Evolutionary conservation across 345 rosid species (phyloP).

Genomic region (Brassica incana): DNA sequence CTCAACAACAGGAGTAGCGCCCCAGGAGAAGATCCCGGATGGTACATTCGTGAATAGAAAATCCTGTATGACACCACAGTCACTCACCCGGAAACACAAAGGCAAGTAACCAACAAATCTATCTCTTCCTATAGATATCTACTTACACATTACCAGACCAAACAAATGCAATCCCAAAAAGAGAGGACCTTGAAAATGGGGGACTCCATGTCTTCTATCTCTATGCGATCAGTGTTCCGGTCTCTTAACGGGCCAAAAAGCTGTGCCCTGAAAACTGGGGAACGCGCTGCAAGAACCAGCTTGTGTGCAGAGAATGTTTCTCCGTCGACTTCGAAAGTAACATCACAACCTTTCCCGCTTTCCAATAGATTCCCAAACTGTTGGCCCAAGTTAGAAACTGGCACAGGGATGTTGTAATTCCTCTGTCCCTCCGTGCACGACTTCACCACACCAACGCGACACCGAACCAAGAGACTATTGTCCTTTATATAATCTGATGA

Average conservation of each 20-base stretch:
- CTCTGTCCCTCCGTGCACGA: conserved; percentile 72
- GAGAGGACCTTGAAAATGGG: conserved; percentile 65
- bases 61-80: conserved; percentile 68
- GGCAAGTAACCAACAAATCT: conserved; percentile 46
- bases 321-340: conserved; percentile 60
- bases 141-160: neutral
- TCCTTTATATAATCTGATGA: conserved; percentile 68
- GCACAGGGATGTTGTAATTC: conserved; percentile 55
- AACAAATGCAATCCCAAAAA: neutral
- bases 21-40: conserved; percentile 57
- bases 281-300: conserved; percentile 70
- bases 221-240: conserved; percentile 48
- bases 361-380: conserved; percentile 63
- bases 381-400: conserved; percentile 59
- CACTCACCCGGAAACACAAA: conserved; percentile 45
- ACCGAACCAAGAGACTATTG: conserved; percentile 62
- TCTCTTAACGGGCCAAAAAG: conserved; percentile 74
- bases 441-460: conserved; percentile 78
- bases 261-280: conserved; percentile 85
- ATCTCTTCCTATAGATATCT: conserved; percentile 41
- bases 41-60: conserved; percentile 42
- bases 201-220: conserved; percentile 63
- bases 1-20: conserved; percentile 51
- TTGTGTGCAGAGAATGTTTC: conserved; percentile 71
- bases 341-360: conserved; percentile 57